phyloP scores from a whole-genome alignment of 352 stramenopile species.

The Globisporangium irregulare region DNA sequence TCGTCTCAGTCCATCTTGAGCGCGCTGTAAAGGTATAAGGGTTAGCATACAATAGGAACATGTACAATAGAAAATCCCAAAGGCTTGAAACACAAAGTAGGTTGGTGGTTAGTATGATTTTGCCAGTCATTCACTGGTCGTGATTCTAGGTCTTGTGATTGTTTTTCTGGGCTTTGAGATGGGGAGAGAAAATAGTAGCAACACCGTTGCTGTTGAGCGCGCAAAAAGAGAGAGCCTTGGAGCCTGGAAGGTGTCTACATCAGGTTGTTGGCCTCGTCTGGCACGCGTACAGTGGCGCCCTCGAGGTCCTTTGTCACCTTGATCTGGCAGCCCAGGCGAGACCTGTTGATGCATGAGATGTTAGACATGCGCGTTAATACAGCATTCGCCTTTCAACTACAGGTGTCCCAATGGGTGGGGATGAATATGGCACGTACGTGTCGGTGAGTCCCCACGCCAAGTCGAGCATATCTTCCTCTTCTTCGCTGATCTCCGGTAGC shows the following conservation, averaged over 20 bases:
- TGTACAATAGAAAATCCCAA: not conserved
- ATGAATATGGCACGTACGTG: slow-evolving; percentile 59
- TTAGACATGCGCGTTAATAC: not conserved
- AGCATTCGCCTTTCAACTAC: not conserved
- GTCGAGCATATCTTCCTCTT: slow-evolving; percentile 96
- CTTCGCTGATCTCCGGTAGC: slow-evolving; percentile 87
- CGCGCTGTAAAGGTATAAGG: slow-evolving; percentile 1
- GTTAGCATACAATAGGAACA: not conserved
- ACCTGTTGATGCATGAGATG: slow-evolving; percentile 23
- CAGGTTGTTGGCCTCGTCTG: slow-evolving; percentile 88
- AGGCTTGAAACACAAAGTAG: not conserved
- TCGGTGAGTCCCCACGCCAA: slow-evolving; percentile 92
- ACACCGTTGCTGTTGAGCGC: not conserved
- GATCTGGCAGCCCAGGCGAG: slow-evolving; percentile 90
- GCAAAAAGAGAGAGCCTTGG: not conserved
- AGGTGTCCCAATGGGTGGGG: too few relatives aligned
- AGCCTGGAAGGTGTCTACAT: slow-evolving; percentile 48
- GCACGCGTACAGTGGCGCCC: slow-evolving; percentile 82
- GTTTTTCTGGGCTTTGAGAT: not conserved
- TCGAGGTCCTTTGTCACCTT: slow-evolving; percentile 86
- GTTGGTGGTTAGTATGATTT: not conserved
- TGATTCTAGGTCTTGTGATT: not conserved
- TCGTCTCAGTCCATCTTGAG: slow-evolving; percentile 4
- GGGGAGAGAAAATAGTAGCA: not conserved
- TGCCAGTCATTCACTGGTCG: not conserved